phyloP scores from a whole-genome alignment of 106 monocot species.

The Ottelia alismoides region DNA sequence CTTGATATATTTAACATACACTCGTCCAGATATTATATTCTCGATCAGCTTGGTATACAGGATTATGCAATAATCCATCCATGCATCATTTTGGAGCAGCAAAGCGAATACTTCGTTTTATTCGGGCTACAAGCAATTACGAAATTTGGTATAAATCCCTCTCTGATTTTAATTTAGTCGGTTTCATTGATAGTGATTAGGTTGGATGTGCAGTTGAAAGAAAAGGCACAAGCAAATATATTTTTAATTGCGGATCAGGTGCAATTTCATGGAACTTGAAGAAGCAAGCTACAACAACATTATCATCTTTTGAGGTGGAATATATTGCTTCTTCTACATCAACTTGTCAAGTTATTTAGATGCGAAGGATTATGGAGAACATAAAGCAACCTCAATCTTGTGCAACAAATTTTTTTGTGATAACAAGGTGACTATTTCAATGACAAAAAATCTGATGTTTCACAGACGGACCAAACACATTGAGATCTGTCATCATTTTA shows the following conservation, averaged over 20 bases:
- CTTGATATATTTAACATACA: neutral
- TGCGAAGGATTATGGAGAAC: neutral
- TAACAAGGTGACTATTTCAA: constrained; percentile 1
- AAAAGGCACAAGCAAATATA: neutral
- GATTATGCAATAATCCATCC: neutral
- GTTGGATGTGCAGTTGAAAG: neutral
- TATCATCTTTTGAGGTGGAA: neutral
- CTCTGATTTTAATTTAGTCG: neutral
- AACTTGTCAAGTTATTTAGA: constrained; percentile 5
- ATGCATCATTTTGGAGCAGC: constrained; percentile 3
- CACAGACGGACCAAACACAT: constrained; percentile 1
- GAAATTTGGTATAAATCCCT: neutral
- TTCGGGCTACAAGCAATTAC: neutral
- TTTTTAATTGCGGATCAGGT: neutral
- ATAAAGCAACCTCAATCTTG: neutral
- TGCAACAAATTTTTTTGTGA: neutral
- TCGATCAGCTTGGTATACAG: neutral
- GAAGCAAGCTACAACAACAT: neutral
- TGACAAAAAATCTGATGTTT: constrained; percentile 3
- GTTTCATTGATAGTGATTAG: neutral
- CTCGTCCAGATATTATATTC: neutral
- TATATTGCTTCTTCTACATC: neutral
- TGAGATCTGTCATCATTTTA: neutral
- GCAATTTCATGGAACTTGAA: neutral
- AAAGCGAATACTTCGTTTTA: neutral